These are phyloP conservation scores for Colletotrichum coccodes DNA, from an alignment of 2,329 filamentous ascomycete species.

Conservation along the genomic window DNA sequence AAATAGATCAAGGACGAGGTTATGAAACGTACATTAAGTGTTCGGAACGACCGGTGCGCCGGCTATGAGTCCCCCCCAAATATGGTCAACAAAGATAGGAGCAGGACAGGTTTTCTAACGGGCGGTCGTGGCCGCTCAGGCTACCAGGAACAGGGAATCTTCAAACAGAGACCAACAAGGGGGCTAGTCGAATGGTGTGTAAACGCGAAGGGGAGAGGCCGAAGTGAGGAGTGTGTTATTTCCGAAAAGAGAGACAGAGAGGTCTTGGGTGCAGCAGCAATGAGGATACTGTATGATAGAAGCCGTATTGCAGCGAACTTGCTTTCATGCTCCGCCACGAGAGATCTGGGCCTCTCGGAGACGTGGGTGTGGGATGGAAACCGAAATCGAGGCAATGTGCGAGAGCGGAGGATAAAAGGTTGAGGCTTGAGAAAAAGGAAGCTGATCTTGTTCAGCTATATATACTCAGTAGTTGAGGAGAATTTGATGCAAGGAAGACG, in stretches of 20 bases:
- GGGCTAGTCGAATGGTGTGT: constrained; percentile 6
- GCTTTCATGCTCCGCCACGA: not conserved
- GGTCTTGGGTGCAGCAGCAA: not conserved
- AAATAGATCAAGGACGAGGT: constrained; percentile 51
- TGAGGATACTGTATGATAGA: not conserved
- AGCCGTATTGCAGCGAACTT: not conserved
- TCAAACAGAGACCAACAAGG: constrained; percentile 33
- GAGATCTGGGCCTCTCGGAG: not conserved
- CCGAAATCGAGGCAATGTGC: too few species aligned
- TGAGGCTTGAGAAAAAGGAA: not conserved
- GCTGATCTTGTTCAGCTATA: not conserved
- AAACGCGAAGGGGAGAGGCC: constrained; percentile 22
- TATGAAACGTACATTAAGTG: constrained; percentile 49
- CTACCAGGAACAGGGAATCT: constrained; percentile 41
- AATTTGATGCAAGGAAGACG: not conserved
- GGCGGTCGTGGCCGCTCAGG: constrained; percentile 46
- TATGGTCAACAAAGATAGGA: not conserved
- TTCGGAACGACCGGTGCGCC: not conserved
- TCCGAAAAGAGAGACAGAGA: not conserved
- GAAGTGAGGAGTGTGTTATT: constrained; percentile 21
- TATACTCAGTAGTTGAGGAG: too few species aligned
- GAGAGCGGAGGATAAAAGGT: not conserved
- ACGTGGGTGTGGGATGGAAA: not conserved
- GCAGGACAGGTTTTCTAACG: constrained; percentile 49
- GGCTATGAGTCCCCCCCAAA: not conserved